Evolutionary conservation across 129 eudicot genomes (phyloP).

Genomic region (Lonicera japonica): DNA sequence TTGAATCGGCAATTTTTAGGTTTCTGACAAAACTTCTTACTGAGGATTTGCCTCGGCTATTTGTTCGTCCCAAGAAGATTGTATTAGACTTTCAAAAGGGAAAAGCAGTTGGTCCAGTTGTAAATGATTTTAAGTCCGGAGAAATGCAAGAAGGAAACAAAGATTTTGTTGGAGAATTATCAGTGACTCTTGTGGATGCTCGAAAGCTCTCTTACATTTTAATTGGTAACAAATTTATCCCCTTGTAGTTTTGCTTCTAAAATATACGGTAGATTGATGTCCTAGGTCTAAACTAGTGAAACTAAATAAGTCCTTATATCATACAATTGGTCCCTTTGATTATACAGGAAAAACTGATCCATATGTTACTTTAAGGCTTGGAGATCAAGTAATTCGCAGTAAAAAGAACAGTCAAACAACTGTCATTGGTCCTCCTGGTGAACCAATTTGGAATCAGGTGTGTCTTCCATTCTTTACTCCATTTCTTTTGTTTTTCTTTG

Average conservation of each 20-base stretch:
- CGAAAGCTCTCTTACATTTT: slow-evolving; percentile 70
- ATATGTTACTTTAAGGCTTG: slow-evolving; percentile 69
- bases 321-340: slow-evolving; percentile 8
- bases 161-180: slow-evolving; percentile 85
- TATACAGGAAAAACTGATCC: slow-evolving; percentile 91
- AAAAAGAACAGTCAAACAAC: slow-evolving; percentile 97
- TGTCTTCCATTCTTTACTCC: slow-evolving; percentile 8
- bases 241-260: not conserved
- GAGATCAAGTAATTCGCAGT: slow-evolving; percentile 95
- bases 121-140: slow-evolving; percentile 57
- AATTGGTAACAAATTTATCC: slow-evolving; percentile 38
- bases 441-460: slow-evolving; percentile 99
- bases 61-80: slow-evolving; percentile 96
- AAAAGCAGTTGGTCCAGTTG: slow-evolving; percentile 75
- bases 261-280: not conserved
- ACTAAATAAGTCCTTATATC: not conserved
- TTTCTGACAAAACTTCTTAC: slow-evolving; percentile 92
- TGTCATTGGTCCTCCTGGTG: slow-evolving; percentile 91
- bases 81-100: slow-evolving; percentile 90
- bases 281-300: slow-evolving; percentile 1
- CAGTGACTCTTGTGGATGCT: slow-evolving; percentile 97
- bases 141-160: slow-evolving; percentile 84
- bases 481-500: not conserved
- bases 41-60: slow-evolving; percentile 87
- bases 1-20: slow-evolving; percentile 33